Base-by-base conservation (phyloP, 2,329 filamentous ascomycete genomes). In the Fusarium concolor region DNA sequence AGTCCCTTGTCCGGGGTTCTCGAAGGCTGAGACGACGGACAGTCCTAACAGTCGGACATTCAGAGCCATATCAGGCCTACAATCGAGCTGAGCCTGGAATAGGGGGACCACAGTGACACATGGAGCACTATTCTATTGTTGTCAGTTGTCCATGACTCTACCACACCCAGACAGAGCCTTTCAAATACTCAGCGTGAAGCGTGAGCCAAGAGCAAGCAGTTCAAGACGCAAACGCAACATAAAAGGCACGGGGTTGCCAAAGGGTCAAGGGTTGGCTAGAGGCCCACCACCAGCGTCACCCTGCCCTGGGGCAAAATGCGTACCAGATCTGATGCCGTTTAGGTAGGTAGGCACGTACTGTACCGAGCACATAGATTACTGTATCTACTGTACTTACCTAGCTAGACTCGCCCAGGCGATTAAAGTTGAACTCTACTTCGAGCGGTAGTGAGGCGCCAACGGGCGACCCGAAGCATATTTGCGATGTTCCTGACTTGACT, bases 211-310 rank as follows among this genome's bases (percentile, higher is more conserved):
- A 39, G 24, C 62, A 24, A 68, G 47, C 35, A 62, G 38, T 54
- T 59, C 54, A 51, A 56, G 42, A 56, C 37, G 39, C 46, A 43
- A 52, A 56, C 37, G 39, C 46, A 43, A 52, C 46, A 43, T 33
- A 22, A 56, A 53, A 72, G 52, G 62, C 70, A 73, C 67, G 64
- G 68, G 67, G 68, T 63, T 67, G 52, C 56, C 55, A 61, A 56
- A 72, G 54, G 56, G 54, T 71, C 47, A 54, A 71, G 51, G 66
- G 63, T 70, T 72, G 67, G 68, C 62, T 54, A 38, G 35, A 24
- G 67, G 58, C 50, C 67, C 67, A 70, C 67, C 53, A 52, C 18
- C 67, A 43, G 57, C 57, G 66, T 70, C 66, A 69, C 66, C 58
- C 55, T 66, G 65, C 60, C 61, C 61, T 57, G 52, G 61, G 52